Base-by-base conservation (phyloP, 164 flowering plant species). In the Umbellularia californica region DNA sequence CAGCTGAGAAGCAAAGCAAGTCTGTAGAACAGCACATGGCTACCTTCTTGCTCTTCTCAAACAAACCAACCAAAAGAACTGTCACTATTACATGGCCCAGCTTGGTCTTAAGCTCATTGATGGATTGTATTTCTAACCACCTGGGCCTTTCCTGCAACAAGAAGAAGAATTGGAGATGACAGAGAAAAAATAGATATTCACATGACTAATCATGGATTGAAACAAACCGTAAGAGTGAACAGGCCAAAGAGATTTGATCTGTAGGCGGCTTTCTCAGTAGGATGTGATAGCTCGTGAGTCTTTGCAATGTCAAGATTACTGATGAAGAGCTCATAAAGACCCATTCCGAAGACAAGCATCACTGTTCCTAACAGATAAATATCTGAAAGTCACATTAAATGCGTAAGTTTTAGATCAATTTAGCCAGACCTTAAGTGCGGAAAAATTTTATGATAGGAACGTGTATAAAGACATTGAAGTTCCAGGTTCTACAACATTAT, bases 311-410 rank as follows among this genome's bases (percentile, higher is more conserved):
- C 92, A 12, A 91, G 89, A 78, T 84, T 88, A 81, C 95, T 89
- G 75, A 93, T 85, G 74, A 93, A 93, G 73, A 93, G 92, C 84
- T 90, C 98, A 74, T 90, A 92, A 17, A 93, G 89, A 70, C 98
- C 98, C 97, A 90, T 92, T 71, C 97, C 98, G 74, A 93, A 92
- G 7, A 93, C 94, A 70, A 91, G 82, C 97, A 93, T 92, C 71
- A 92, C 93, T 5, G 97, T 90, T 77, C 94, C 97, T 2, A 89
- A 52, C 6, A 92, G 88, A 82, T 92, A 92, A 22, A 92, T 81
- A 85, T 92, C 95, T 89, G 76, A 19, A 66, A 69, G 35, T 58
- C 15, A 50, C 74, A 79, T 50, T 20, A 33, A 74, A 65, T 1
- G 28, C 1, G 14, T 64, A 64, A 25, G 28, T 13, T 64, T 2